phyloP scores from a whole-genome alignment of 1,284 basidiomycete genomes.

The Mycena citricolor region DNA sequence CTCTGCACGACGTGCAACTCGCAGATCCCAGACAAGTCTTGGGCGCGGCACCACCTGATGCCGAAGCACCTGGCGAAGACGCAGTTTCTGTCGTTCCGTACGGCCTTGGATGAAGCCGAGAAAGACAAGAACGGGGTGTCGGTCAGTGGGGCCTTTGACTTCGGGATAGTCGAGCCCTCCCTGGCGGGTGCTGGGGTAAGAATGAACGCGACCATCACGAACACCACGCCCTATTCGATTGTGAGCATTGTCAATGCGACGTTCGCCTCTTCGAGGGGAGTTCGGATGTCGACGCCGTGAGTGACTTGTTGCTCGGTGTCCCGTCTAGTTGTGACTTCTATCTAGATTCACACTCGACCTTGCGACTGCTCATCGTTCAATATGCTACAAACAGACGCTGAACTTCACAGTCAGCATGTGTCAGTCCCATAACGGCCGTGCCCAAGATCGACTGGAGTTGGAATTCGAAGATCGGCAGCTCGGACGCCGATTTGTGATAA shows the following conservation, averaged over 20 bases:
- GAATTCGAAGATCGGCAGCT: slow-evolving; percentile 41
- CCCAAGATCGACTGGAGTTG: slow-evolving; percentile 46
- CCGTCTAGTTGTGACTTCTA: slow-evolving; percentile 36
- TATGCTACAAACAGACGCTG: slow-evolving; percentile 32
- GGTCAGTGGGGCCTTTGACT: slow-evolving; percentile 33
- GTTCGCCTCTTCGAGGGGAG: slow-evolving; percentile 37
- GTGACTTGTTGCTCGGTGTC: slow-evolving; percentile 16
- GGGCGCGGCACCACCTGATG: slow-evolving; percentile 33
- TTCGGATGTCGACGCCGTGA: slow-evolving; percentile 32
- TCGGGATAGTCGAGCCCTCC: slow-evolving; percentile 34
- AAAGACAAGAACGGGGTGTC: slow-evolving; percentile 35
- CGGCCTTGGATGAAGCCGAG: slow-evolving; percentile 31
- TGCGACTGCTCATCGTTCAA: slow-evolving; percentile 16
- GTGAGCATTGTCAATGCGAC: slow-evolving; percentile 33
- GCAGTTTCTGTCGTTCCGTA: slow-evolving; percentile 26
- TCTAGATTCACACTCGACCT: too few species aligned
- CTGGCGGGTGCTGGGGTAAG: slow-evolving; percentile 29
- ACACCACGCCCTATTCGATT: slow-evolving; percentile 32
- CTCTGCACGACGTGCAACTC: slow-evolving; percentile 42
- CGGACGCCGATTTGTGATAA: slow-evolving; percentile 44
- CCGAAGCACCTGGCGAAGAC: slow-evolving; percentile 36
- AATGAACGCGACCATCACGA: slow-evolving; percentile 27
- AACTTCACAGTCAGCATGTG: slow-evolving; percentile 36
- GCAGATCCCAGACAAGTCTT: slow-evolving; percentile 31
- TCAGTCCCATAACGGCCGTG: slow-evolving; percentile 44